These are phyloP conservation scores for Pythium guiyangense DNA, from an alignment of 352 stramenopile genomes.

Conservation along the genomic window DNA sequence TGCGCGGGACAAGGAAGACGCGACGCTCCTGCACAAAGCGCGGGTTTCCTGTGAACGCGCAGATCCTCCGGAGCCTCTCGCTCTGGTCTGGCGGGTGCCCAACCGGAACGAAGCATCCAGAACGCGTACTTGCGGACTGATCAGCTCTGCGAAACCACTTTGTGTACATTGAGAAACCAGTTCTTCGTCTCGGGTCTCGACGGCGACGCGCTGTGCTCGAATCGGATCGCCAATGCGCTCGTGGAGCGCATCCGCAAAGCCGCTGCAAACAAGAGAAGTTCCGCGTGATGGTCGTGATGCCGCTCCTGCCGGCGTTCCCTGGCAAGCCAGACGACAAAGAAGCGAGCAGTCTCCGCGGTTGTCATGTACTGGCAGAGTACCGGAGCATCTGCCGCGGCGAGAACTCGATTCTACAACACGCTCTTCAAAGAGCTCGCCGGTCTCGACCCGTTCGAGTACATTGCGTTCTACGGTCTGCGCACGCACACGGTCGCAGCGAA, in stretches of 20 bases:
- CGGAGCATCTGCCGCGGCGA: slow-evolving; percentile 79
- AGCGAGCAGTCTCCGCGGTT: slow-evolving; percentile 68
- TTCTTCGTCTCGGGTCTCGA: slow-evolving; percentile 87
- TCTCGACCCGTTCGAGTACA: slow-evolving; percentile 80
- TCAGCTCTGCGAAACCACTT: slow-evolving; percentile 83
- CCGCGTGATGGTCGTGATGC: slow-evolving; percentile 83
- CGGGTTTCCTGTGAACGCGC: slow-evolving; percentile 46
- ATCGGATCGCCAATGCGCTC: slow-evolving; percentile 79
- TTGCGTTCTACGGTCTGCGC: slow-evolving; percentile 81
- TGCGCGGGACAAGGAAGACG: slow-evolving; percentile 16
- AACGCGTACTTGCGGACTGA: slow-evolving; percentile 88
- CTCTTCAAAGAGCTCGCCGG: slow-evolving; percentile 70
- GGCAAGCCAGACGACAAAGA: slow-evolving; percentile 79
- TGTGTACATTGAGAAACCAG: slow-evolving; percentile 92
- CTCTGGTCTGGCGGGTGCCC: slow-evolving; percentile 72
- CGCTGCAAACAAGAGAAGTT: slow-evolving; percentile 76
- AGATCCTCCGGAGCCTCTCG: slow-evolving; percentile 80
- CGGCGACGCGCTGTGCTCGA: slow-evolving; percentile 72
- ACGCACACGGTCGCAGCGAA: slow-evolving; percentile 37
- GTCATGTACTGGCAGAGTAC: slow-evolving; percentile 90
- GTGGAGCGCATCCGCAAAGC: slow-evolving; percentile 72
- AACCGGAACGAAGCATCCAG: slow-evolving; percentile 88
- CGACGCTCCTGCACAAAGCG: slow-evolving; percentile 12
- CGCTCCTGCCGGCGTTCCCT: slow-evolving; percentile 76
- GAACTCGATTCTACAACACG: slow-evolving; percentile 77